These are phyloP conservation scores for Pichia pseudocactophila DNA, from an alignment of 805 yeast genomes.

Conservation along the genomic window DNA sequence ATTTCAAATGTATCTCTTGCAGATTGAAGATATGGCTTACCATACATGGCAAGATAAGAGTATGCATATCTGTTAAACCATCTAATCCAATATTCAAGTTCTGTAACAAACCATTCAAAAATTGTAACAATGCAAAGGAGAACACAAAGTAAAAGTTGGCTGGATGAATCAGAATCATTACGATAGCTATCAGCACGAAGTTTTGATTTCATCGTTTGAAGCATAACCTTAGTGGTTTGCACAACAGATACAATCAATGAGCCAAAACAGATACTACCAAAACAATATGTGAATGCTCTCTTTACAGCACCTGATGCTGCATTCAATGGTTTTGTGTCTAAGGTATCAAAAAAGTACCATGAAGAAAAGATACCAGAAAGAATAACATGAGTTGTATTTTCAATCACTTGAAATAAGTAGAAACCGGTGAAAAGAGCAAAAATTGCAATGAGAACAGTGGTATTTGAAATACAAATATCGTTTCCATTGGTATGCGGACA, in stretches of 20 bases:
- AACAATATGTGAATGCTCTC: constrained; percentile 75
- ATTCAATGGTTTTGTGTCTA: constrained; percentile 55
- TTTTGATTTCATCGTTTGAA: constrained; percentile 40
- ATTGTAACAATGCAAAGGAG: constrained; percentile 36
- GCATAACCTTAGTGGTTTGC: constrained; percentile 50
- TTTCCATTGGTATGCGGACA: constrained; percentile 24
- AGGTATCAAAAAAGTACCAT: constrained; percentile 65
- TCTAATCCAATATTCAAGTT: constrained; percentile 38
- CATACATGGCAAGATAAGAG: constrained; percentile 80
- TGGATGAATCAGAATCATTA: constrained; percentile 32
- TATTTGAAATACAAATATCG: constrained; percentile 25
- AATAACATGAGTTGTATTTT: constrained; percentile 71
- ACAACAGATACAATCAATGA: constrained; percentile 63
- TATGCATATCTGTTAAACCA: constrained; percentile 90
- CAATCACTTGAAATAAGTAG: constrained; percentile 72
- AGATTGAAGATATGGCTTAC: constrained; percentile 62
- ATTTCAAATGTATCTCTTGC: constrained; percentile 79
- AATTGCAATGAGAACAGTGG: constrained; percentile 30
- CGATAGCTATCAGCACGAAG: constrained; percentile 23
- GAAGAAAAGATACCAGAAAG: constrained; percentile 82
- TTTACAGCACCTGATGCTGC: constrained; percentile 74
- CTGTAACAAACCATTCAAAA: constrained; percentile 54
- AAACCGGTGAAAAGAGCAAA: constrained; percentile 77
- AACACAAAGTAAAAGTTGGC: constrained; percentile 40
- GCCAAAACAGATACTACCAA: constrained; percentile 87